phyloP scores from a whole-genome alignment of 106 monocot genomes.

The Allium fistulosum region DNA sequence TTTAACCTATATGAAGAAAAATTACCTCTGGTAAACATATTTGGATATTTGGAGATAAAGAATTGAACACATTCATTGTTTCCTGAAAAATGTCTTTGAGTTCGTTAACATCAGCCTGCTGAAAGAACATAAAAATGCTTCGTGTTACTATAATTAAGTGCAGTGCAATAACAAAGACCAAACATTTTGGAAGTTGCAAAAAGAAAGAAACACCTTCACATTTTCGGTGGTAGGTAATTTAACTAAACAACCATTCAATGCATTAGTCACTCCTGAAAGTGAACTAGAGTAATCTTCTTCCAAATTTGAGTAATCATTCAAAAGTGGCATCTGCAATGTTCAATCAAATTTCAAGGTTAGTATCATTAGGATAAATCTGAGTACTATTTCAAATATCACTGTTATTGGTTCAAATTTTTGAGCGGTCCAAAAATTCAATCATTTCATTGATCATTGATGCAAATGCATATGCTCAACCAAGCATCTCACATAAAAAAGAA shows the following conservation, averaged over 20 bases:
- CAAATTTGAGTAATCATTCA: constrained; percentile 51
- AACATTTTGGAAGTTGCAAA: constrained; percentile 1
- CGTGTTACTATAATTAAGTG: neutral
- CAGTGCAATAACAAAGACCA: neutral
- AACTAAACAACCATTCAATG: constrained; percentile 56
- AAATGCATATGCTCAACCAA: no score
- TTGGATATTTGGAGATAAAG: constrained; percentile 25
- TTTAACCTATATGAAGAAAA: neutral
- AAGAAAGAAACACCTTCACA: constrained; percentile 37
- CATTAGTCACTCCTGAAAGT: constrained; percentile 48
- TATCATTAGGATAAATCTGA: no score
- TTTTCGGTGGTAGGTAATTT: constrained; percentile 53
- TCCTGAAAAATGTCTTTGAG: constrained; percentile 35
- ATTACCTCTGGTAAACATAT: constrained; percentile 44
- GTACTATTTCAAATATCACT: no score
- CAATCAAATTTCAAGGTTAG: no score
- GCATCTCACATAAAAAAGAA: no score
- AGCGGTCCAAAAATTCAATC: no score
- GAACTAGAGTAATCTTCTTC: constrained; percentile 52
- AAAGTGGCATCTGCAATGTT: constrained; percentile 42
- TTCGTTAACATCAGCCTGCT: constrained; percentile 49
- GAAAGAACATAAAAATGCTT: neutral
- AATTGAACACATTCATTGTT: constrained; percentile 34
- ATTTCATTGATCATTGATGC: no score
- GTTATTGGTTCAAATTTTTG: no score